Conservation (phyloP, 768 basidiomycete species). For the Pulveroboletus sp. region DNA sequence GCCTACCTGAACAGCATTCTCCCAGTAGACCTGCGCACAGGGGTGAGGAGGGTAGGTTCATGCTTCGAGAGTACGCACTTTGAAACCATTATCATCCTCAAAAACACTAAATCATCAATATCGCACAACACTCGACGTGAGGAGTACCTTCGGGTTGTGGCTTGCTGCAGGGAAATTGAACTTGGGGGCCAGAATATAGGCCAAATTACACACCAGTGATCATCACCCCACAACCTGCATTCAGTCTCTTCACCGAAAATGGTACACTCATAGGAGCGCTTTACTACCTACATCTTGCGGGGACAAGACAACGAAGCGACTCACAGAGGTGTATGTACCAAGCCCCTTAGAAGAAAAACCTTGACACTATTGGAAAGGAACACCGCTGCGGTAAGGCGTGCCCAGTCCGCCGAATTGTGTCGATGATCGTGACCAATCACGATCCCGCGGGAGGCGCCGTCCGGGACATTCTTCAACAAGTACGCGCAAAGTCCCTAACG, state of each 20-base stretch:
- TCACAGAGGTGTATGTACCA: slow-evolving; percentile 82
- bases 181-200: neutral
- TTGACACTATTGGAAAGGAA: slow-evolving; percentile 66
- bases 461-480: slow-evolving; percentile 48
- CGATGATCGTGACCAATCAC: slow-evolving; percentile 89
- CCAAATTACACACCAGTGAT: slow-evolving; percentile 65
- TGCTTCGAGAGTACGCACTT: slow-evolving; percentile 40
- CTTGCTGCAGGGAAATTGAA: slow-evolving; percentile 47
- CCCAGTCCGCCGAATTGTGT: slow-evolving; percentile 77
- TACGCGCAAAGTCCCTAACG: slow-evolving; percentile 75
- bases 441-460: slow-evolving; percentile 60
- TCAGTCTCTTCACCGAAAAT: slow-evolving; percentile 63
- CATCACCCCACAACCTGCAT: slow-evolving; percentile 85
- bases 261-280: slow-evolving; percentile 58
- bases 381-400: slow-evolving; percentile 65
- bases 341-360: slow-evolving; percentile 63
- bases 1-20: slow-evolving; percentile 77
- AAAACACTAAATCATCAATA: slow-evolving; percentile 1
- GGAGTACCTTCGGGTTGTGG: slow-evolving; percentile 82
- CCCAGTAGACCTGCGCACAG: slow-evolving; percentile 74
- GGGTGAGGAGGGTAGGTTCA: neutral
- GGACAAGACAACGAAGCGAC: slow-evolving; percentile 16
- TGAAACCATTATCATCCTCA: slow-evolving; percentile 87
- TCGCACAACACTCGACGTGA: neutral
- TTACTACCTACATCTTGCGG: neutral